Evolutionary conservation across 1,284 basidiomycete species (phyloP), one percentile per base, ranked within the genome.

Genomic region (Leccinum subrobustum): DNA sequence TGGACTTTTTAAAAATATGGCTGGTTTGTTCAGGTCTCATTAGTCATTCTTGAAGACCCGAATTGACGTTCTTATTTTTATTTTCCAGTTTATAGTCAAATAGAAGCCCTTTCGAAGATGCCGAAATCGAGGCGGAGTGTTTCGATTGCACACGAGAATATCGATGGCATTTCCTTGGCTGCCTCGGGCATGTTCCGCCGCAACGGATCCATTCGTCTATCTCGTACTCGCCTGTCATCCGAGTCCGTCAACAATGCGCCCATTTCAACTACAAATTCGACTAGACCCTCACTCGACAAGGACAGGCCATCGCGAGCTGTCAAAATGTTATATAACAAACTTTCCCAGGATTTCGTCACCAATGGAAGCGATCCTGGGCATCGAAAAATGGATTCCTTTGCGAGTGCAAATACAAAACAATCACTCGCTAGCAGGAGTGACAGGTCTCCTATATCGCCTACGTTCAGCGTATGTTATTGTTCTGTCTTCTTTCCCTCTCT

Each of bases 1-100:
- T 75, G 83, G 84, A 25, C 80, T 91, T 65, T 95, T 95, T 78
- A 92, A 88, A 76, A 80, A 82, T n/a, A 91, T 95, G 90, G 85
- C 90, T 77, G 89, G 94, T 20, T 35, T 5, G 29, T 33, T 6
- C 12, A 29, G 31, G 51, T 65, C 23, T 58, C 62, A 65, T 58
- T 54, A 54, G 57, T 60, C 57, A 35, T 39, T 55, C 54, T 42
- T 51, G 16, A 20, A 47, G 12, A 20, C 11, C 18, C 18, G 48
- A 7, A 31, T 50, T 72, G 69, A 59, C 65, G 50, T 62, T 48
- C 68, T 62, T 56, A 53, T 64, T 59, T 59, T 52, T 52, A 29
- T 64, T 57, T 59, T 54, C 2, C 12, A 93, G 91, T 91, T 52
- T 91, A 90, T 73, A 83, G 84, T 62, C 87, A 90, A 72, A 90